Evolutionary conservation across 352 stramenopile species (phyloP).

Genomic region (Phytopythium delawarense): DNA sequence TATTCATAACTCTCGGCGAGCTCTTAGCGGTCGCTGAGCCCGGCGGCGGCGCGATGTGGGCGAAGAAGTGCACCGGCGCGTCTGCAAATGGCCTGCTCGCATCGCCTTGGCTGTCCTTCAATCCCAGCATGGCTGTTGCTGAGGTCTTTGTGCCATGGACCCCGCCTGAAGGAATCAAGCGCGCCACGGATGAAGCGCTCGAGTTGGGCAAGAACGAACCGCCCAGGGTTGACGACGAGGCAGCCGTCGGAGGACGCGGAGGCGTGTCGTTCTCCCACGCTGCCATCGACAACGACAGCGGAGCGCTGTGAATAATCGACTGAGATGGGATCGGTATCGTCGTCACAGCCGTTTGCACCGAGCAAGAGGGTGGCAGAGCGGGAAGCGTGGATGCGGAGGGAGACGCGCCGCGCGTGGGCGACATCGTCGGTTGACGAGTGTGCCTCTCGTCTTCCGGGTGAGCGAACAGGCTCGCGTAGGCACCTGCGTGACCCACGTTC

Average conservation of each 20-base stretch:
- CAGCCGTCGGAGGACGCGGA: neutral
- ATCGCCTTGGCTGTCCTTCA: neutral
- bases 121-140: neutral
- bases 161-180: neutral
- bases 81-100: neutral
- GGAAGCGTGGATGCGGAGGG: neutral
- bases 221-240: neutral
- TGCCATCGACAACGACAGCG: neutral
- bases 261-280: neutral
- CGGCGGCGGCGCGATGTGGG: neutral
- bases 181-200: neutral
- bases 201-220: neutral
- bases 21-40: neutral
- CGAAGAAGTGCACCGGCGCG: neutral
- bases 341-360: neutral
- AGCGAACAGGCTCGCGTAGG: constrained; percentile 16
- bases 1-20: neutral
- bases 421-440: neutral
- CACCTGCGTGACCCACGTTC: constrained; percentile 12
- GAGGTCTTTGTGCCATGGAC: neutral
- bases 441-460: neutral
- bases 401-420: neutral
- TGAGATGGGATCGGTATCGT: neutral
- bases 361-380: neutral
- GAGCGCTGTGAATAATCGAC: neutral